Percentiles rank a stretch among this genome's conserved stretches.
These are phyloP conservation scores for Mucor saturninus DNA, from an alignment of 371 early-diverging fungal genomes.

Conservation along the genomic window DNA sequence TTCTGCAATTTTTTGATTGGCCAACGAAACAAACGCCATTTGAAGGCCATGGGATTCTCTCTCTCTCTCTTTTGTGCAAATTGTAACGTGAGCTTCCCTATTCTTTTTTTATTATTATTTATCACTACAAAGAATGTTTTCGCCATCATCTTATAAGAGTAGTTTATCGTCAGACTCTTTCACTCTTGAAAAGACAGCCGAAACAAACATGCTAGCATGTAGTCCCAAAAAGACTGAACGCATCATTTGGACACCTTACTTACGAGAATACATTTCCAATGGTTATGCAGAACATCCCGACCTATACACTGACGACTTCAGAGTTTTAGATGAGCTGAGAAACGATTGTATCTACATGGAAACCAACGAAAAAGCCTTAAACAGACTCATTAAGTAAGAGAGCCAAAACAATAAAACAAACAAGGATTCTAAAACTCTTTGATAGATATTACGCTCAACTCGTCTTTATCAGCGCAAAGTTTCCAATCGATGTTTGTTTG, in stretches of 20 bases:
- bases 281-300: slow-evolving; percentile 87
- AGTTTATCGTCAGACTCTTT: slow-evolving; percentile 2
- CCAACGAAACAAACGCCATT: no score
- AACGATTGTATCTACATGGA: slow-evolving; percentile 75
- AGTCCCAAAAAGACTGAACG: slow-evolving; percentile 61
- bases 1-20: no score
- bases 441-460: slow-evolving; percentile 84
- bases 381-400: slow-evolving; percentile 69
- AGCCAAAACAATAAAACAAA: neutral
- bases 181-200: slow-evolving; percentile 3
- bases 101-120: no score
- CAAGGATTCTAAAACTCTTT: neutral
- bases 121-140: neutral
- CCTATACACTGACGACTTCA: slow-evolving; percentile 84
- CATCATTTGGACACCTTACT: slow-evolving; percentile 57
- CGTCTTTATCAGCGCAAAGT: slow-evolving; percentile 80
- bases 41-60: no score
- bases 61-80: no score
- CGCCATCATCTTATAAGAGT: slow-evolving; percentile 8
- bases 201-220: slow-evolving; percentile 60
- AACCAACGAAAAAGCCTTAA: slow-evolving; percentile 69
- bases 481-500: slow-evolving; percentile 78
- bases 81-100: no score
- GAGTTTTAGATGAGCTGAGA: slow-evolving; percentile 78
- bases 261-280: slow-evolving; percentile 73